A percentile compares a stretch with the other conserved stretches of the same genome.
Evolutionary conservation across 2,329 filamentous ascomycete genomes (phyloP).

Genomic region (Zasmidium angulare): DNA sequence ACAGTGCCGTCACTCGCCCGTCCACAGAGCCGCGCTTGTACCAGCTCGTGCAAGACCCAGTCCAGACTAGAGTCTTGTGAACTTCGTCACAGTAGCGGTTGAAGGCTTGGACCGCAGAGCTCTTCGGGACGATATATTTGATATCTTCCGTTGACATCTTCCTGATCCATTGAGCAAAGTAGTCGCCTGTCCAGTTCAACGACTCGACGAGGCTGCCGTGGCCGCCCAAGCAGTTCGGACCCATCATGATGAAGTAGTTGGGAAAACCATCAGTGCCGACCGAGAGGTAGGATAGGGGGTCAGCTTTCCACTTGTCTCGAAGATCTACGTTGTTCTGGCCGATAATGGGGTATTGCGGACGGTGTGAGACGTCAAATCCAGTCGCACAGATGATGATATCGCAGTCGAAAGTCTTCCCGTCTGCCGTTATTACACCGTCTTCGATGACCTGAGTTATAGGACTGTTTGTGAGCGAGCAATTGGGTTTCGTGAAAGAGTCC

Average conservation of each 20-base stretch:
- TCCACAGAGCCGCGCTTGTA: constrained; percentile 32
- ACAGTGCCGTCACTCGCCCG: constrained; percentile 34
- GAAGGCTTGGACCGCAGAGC: constrained; percentile 30
- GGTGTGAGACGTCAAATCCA: constrained; percentile 36
- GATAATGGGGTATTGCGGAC: constrained; percentile 28
- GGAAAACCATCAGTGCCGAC: constrained; percentile 27
- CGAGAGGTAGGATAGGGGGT: constrained; percentile 37
- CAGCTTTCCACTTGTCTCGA: constrained; percentile 36
- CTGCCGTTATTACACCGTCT: constrained; percentile 38
- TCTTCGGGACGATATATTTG: constrained; percentile 26
- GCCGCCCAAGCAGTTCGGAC: constrained; percentile 14
- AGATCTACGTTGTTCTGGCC: constrained; percentile 30
- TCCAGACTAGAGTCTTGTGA: constrained; percentile 33
- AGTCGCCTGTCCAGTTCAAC: constrained; percentile 28
- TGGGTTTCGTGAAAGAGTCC: constrained; percentile 47
- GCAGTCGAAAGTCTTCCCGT: constrained; percentile 30
- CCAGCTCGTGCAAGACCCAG: constrained; percentile 12
- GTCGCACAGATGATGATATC: constrained; percentile 39
- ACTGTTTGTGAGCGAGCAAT: constrained; percentile 44
- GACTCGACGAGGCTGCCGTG: constrained; percentile 28
- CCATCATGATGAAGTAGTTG: constrained; percentile 29
- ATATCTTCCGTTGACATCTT: constrained; percentile 34
- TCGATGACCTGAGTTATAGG: constrained; percentile 39
- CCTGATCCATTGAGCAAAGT: constrained; percentile 31
- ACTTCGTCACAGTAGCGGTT: constrained; percentile 32